Evolutionary conservation across 306 rosid genomes (phyloP).

Genomic region (Hippophae rhamnoides): DNA sequence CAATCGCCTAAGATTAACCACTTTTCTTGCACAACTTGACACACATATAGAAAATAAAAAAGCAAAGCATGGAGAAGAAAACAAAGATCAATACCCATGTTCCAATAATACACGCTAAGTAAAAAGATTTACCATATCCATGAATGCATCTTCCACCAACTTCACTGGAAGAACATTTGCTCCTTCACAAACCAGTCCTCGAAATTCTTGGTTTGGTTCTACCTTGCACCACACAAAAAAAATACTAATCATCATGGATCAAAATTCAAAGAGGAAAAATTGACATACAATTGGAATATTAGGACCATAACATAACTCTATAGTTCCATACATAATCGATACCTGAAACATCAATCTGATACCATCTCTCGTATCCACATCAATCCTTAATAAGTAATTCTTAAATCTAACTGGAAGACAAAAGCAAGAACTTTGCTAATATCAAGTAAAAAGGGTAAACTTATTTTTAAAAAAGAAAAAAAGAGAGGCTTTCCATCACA

Average conservation of each 20-base stretch:
- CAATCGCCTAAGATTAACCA: slow-evolving; percentile 81
- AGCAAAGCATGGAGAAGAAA: too few species aligned
- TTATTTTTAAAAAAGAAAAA: too few species aligned
- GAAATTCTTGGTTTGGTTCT: slow-evolving; percentile 97
- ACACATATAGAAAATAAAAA: too few species aligned
- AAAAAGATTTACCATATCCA: slow-evolving; percentile 62
- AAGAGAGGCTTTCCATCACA: too few species aligned
- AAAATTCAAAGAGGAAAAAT: neutral
- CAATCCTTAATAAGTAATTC: slow-evolving; percentile 15
- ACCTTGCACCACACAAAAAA: slow-evolving; percentile 66
- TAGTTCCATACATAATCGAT: neutral
- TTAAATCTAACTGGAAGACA: too few species aligned
- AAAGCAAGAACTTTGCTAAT: too few species aligned
- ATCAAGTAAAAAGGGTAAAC: too few species aligned
- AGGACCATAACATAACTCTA: too few species aligned
- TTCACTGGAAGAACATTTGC: slow-evolving; percentile 96
- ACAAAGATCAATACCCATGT: too few species aligned
- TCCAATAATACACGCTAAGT: too few species aligned
- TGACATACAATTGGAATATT: neutral
- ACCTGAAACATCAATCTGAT: slow-evolving; percentile 95
- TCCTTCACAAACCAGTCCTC: slow-evolving; percentile 91
- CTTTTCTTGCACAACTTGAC: slow-evolving; percentile 31
- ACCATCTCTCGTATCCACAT: slow-evolving; percentile 90
- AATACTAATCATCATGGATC: slow-evolving; percentile 10
- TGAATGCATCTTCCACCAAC: slow-evolving; percentile 74